Evolutionary conservation across 441 rosid genomes (phyloP).

Genomic region (Melastoma candidum): DNA sequence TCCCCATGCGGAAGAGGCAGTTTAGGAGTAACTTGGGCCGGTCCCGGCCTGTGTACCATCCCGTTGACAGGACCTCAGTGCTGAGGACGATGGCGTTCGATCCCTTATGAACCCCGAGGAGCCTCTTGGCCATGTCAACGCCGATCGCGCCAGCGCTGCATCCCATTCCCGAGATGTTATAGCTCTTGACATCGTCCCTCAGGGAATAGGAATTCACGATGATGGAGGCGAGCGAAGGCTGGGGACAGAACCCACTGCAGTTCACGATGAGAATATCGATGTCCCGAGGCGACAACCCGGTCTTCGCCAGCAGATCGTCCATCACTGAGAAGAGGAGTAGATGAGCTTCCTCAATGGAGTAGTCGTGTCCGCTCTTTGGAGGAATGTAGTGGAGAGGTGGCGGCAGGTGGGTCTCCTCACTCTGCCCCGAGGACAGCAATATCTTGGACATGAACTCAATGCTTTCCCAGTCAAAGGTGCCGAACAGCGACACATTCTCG

Average conservation of each 20-base stretch:
- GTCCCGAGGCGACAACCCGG: constrained; percentile 26
- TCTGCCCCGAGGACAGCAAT: constrained; percentile 31
- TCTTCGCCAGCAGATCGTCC: constrained; percentile 34
- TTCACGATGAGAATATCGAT: constrained; percentile 40
- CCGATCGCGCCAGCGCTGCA: constrained; percentile 38
- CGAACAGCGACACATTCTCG: constrained; percentile 28
- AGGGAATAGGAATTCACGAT: constrained; percentile 32
- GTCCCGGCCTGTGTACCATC: constrained; percentile 50
- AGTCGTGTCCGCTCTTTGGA: constrained; percentile 27
- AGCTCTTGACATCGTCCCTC: constrained; percentile 35
- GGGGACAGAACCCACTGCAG: constrained; percentile 45
- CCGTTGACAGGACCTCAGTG: constrained; percentile 47
- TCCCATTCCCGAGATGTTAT: constrained; percentile 51
- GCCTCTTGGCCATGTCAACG: constrained; percentile 33
- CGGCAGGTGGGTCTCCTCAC: constrained; percentile 46
- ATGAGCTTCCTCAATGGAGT: constrained; percentile 33
- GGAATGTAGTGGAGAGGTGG: constrained; percentile 43
- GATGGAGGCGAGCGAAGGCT: constrained; percentile 43
- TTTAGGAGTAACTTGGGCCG: constrained; percentile 35
- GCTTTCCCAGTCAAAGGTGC: constrained; percentile 27
- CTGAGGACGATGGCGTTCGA: constrained; percentile 35
- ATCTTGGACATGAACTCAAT: constrained; percentile 46
- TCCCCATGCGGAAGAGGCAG: constrained; percentile 50
- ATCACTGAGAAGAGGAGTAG: constrained; percentile 37
- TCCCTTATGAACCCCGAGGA: constrained; percentile 26